Percentiles rank a stretch among this genome's conserved stretches.
phyloP scores from a whole-genome alignment of 2,329 filamentous ascomycete species.

The Ascochyta clinopodiicola region DNA sequence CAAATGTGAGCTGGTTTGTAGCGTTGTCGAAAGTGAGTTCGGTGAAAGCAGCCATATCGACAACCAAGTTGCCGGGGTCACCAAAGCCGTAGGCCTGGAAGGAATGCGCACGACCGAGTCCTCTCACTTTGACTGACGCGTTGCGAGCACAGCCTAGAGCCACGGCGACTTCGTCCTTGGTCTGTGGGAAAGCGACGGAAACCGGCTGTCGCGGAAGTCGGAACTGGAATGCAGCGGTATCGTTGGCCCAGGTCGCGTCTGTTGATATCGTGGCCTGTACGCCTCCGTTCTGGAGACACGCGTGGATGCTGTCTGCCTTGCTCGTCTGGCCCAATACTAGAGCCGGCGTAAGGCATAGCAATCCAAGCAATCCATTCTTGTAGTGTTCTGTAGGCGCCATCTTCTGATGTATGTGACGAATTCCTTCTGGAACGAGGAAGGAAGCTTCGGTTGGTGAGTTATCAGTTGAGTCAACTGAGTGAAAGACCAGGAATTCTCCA shows the following conservation, averaged over 20 bases:
- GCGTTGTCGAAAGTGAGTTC: constrained; percentile 19
- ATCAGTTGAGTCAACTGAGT: not conserved
- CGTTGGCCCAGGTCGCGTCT: constrained; percentile 17
- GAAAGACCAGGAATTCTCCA: not conserved
- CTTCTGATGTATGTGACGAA: not conserved
- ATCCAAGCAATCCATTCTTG: constrained; percentile 2
- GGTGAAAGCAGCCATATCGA: constrained; percentile 17
- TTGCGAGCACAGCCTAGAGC: constrained; percentile 19
- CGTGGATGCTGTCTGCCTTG: constrained; percentile 9
- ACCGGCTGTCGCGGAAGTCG: constrained; percentile 15
- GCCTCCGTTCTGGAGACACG: constrained; percentile 11
- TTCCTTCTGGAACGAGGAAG: too few species aligned
- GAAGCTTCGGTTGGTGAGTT: too few species aligned
- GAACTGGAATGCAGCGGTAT: constrained; percentile 18
- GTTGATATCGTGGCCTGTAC: constrained; percentile 10
- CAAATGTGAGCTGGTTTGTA: constrained; percentile 19
- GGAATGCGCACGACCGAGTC: constrained; percentile 16
- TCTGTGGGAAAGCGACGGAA: constrained; percentile 16
- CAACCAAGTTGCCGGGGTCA: constrained; percentile 18
- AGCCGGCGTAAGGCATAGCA: constrained; percentile 6
- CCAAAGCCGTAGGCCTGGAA: constrained; percentile 23
- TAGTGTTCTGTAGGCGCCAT: constrained; percentile 5
- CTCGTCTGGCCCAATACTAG: constrained; percentile 6
- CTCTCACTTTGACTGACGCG: constrained; percentile 20
- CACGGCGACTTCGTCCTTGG: constrained; percentile 12